A percentile compares a stretch with the other conserved stretches of the same genome.
Conservation (phyloP, 257 asterid species). For the Solanum neorickii region DNA sequence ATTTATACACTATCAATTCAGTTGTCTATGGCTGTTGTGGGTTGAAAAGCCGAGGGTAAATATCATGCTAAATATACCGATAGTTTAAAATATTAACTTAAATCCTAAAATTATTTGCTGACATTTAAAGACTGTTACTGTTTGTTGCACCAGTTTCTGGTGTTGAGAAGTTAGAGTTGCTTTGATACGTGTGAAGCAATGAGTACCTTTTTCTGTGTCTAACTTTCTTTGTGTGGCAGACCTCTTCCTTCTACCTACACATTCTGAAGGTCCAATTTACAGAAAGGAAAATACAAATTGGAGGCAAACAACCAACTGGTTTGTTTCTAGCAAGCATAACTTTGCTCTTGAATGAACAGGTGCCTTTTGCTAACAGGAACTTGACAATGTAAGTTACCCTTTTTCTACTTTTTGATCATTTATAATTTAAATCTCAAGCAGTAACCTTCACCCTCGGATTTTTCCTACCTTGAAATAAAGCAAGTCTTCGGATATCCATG, state of each 20-base stretch:
- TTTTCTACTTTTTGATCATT: neutral
- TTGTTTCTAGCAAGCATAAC: conserved; percentile 58
- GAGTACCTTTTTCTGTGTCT: neutral
- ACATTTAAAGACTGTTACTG: neutral
- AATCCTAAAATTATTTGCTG: neutral
- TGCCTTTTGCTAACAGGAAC: conserved; percentile 65
- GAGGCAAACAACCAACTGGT: conserved; percentile 94
- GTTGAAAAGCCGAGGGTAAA: neutral
- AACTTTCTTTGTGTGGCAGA: conserved; percentile 29
- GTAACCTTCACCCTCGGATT: neutral
- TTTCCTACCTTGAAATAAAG: neutral
- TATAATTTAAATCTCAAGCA: neutral
- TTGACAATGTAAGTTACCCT: conserved; percentile 59
- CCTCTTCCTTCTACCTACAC: conserved; percentile 80
- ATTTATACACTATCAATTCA: neutral
- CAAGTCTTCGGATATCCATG: neutral
- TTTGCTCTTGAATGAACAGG: conserved; percentile 72
- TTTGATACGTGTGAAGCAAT: neutral
- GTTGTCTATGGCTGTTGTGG: neutral
- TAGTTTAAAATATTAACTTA: neutral
- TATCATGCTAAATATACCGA: neutral
- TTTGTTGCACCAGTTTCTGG: neutral
- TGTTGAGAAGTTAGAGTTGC: neutral
- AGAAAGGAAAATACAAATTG: conserved; percentile 66
- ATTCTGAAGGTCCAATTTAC: conserved; percentile 76